phyloP scores from a whole-genome alignment of 768 basidiomycete species.

The Boletus patriciae region DNA sequence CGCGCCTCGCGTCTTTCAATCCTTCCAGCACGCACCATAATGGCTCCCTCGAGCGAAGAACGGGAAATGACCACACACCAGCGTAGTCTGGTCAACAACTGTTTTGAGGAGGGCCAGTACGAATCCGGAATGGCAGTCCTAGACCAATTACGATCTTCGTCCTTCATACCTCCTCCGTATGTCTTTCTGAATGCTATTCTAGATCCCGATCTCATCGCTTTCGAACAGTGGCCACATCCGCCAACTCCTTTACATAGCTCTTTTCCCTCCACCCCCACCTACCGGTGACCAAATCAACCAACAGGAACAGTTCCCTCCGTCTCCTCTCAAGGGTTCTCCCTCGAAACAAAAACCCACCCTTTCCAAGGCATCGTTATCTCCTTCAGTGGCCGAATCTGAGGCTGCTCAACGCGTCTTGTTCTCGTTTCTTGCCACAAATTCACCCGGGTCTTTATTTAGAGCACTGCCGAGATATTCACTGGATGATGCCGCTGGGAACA shows the following conservation, averaged over 20 bases:
- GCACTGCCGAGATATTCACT: slow-evolving; percentile 54
- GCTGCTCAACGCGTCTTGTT: slow-evolving; percentile 55
- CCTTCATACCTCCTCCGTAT: slow-evolving; percentile 58
- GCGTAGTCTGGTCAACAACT: slow-evolving; percentile 62
- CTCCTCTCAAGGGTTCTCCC: slow-evolving; percentile 45
- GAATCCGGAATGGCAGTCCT: slow-evolving; percentile 64
- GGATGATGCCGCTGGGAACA: slow-evolving; percentile 7
- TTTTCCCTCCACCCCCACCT: slow-evolving; percentile 50
- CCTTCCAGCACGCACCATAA: not conserved
- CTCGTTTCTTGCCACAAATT: slow-evolving; percentile 57
- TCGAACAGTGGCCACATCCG: slow-evolving; percentile 56
- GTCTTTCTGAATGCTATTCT: slow-evolving; percentile 27
- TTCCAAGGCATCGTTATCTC: slow-evolving; percentile 42
- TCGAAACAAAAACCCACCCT: slow-evolving; percentile 47
- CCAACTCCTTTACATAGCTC: slow-evolving; percentile 68
- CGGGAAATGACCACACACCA: slow-evolving; percentile 49
- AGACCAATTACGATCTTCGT: slow-evolving; percentile 58
- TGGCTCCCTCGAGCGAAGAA: slow-evolving; percentile 29
- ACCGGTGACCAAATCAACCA: slow-evolving; percentile 16
- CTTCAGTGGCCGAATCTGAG: slow-evolving; percentile 45
- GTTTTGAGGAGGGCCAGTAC: slow-evolving; percentile 77
- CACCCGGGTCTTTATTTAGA: slow-evolving; percentile 50
- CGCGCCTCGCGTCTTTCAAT: slow-evolving; percentile 6
- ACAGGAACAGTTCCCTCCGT: slow-evolving; percentile 26
- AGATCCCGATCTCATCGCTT: slow-evolving; percentile 14